Base-by-base conservation (phyloP, 2,329 filamentous ascomycete genomes). In the Raffaelea albimanens region DNA sequence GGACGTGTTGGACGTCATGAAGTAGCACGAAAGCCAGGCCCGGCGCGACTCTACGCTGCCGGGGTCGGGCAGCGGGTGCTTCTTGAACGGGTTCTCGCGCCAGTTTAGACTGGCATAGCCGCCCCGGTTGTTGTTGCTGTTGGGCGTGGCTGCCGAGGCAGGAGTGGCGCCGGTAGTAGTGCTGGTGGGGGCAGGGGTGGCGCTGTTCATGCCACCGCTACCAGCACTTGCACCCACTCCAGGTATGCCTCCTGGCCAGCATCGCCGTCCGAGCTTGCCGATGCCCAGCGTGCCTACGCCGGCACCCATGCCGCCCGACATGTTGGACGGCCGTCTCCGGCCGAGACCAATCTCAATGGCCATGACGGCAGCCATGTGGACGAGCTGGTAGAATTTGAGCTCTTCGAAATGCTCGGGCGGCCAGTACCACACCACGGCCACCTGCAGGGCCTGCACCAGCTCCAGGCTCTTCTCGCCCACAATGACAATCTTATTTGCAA, bases 311-410 rank as follows among this genome's bases (percentile, higher is more conserved):
- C 33, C 22, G 8, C 43, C 45, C 11, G 25, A 10, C 23, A 25
- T 39, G 19, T 61, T 59, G 31, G 64, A 63, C 29, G 58, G 57
- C n/a, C 60, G 64, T 44, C 62, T 58, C 62, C 55, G 61, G 57
- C 68, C 85, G 7, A 95, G 75, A 0, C 88, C 88, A 31, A 95
- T 75, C 56, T 95, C 88, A 47, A 94, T 80, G 22, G 83, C 84
- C 82, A 95, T 87, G 56, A 87, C 76, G 43, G 83, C 83, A 2
- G 85, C 84, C 59, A 87, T 80, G 61, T 95, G 87, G 41, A 88
- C 80, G 54, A 93, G 75, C 67, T 91, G 86, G 66, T 93, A 95
- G 62, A 93, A 94, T 60, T 93, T 93, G 58, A 91, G 78, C 65
- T 93, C 85, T 58, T 94, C 87, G 50, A 86, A 86, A 56, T 85